Conservation (phyloP, 1,284 basidiomycete species). For the Wolfiporia cocos region DNA sequence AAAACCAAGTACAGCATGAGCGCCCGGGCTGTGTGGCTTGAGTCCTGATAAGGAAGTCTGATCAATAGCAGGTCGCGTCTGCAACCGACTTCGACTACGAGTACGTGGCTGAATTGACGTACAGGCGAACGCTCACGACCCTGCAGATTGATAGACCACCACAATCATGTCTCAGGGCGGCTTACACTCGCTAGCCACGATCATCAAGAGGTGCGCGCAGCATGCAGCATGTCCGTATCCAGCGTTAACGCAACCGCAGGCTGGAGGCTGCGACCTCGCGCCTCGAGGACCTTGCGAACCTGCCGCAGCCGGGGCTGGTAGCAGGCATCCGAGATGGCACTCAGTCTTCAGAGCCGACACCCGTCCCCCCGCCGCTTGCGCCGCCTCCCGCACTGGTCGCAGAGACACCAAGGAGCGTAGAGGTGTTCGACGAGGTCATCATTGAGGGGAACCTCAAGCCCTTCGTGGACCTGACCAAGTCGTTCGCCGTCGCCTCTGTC, state of each 20-base stretch:
- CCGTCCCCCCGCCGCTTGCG: conserved; percentile 34
- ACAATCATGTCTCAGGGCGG: conserved; percentile 32
- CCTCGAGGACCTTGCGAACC: conserved; percentile 83
- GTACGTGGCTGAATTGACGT: too few species aligned
- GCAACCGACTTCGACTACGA: too few species aligned
- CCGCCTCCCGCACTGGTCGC: conserved; percentile 31
- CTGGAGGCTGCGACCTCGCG: conserved; percentile 92
- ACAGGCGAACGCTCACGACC: too few species aligned
- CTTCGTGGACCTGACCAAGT: conserved; percentile 70
- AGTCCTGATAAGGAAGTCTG: too few species aligned
- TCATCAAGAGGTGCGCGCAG: conserved; percentile 71
- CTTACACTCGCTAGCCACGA: conserved; percentile 69
- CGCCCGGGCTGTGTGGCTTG: too few species aligned
- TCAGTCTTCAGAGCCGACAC: conserved; percentile 33
- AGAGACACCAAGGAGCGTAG: conserved; percentile 54
- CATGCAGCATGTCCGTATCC: too few species aligned
- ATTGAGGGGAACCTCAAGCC: conserved; percentile 68
- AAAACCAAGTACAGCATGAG: too few species aligned
- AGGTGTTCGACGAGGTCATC: conserved; percentile 73
- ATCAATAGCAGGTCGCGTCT: too few species aligned
- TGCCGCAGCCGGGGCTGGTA: conserved; percentile 22
- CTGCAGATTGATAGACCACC: too few species aligned
- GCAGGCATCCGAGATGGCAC: conserved; percentile 24
- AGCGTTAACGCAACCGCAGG: too few species aligned
- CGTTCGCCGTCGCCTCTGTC: conserved; percentile 66